Base-by-base conservation (phyloP, 208 protist species). In the Angomonas ambiguus region DNA sequence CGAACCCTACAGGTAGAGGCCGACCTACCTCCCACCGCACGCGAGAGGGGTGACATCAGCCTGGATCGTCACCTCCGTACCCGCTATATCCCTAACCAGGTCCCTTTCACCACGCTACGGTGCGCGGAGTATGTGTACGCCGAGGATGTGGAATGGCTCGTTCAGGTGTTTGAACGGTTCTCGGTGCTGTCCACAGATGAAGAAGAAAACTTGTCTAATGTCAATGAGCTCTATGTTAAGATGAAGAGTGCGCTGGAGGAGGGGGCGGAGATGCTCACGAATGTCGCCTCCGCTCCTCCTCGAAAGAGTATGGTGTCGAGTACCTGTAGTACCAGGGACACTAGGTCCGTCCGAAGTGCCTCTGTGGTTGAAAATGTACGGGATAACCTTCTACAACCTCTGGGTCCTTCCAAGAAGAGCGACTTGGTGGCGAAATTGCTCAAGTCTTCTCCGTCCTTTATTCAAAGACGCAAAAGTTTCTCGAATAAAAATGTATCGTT, bases 61-160 rank as follows among this genome's bases (percentile, higher is more conserved):
- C 63, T 83, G n/a, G 82, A 79, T 57, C 81, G 78, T 16, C 83
- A 83, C 57, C 73, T 90, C 51, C 65, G 78, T 45, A 82, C 78
- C 2, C 85, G 88, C 22, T 94, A 94, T 72, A 69, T 90, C 51
- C 85, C 88, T 0, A 78, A 79, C 20, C 85, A 94, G 55, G 70
- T 87, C 1, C 78, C 85, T 6, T 83, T 87, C 27, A 78, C 79
- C 10, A 67, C 79, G n/a, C 65, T 91, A 0, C 71, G 77, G 3
- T 94, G 85, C 62, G 68, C 77, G 5, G 51, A 63, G 16, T 78
- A 81, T 60, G 59, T 94, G n/a, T 70, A 71, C 35, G 79, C 69
- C 0, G 63, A 76, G 20, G 78, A 94, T 51, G 69, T 94, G 4
- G 66, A 56, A 41, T 51, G 66, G 61, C 71, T 89, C 8, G 75